These are phyloP conservation scores for Fusarium caatingaense DNA, from an alignment of 2,329 filamentous ascomycete species.

Conservation along the genomic window DNA sequence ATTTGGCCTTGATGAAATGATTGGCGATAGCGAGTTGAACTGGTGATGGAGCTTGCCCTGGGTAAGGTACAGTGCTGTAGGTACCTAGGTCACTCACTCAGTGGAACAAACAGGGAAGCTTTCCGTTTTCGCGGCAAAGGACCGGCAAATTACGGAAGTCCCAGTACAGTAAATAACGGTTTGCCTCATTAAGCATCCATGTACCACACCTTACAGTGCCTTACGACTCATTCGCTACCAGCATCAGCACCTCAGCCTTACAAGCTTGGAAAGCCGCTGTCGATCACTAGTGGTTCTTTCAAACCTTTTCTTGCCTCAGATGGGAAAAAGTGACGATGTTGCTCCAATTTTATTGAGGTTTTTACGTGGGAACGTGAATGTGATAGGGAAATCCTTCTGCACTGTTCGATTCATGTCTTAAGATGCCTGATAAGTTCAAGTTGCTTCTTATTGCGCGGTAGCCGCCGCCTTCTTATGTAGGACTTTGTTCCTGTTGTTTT, in stretches of 20 bases:
- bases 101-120: slow-evolving; percentile 17
- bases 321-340: slow-evolving; percentile 24
- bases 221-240: slow-evolving; percentile 8
- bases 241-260: slow-evolving; percentile 17
- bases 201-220: neutral
- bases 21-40: slow-evolving; percentile 34
- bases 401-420: slow-evolving; percentile 19
- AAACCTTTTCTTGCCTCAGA: neutral
- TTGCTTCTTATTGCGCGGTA: slow-evolving; percentile 1
- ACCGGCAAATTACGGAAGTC: slow-evolving; percentile 45
- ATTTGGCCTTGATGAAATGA: slow-evolving; percentile 24
- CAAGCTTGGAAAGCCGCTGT: slow-evolving; percentile 14
- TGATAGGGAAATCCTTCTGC: slow-evolving; percentile 26
- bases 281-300: slow-evolving; percentile 25
- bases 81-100: neutral
- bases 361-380: slow-evolving; percentile 7
- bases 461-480: neutral
- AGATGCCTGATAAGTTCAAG: slow-evolving; percentile 4
- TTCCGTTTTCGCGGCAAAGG: slow-evolving; percentile 41
- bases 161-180: neutral
- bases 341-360: slow-evolving; percentile 27
- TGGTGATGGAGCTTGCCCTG: slow-evolving; percentile 25
- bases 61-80: neutral
- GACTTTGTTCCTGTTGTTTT: neutral
- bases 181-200: neutral